A percentile compares a stretch with the other conserved stretches of the same genome.
These are phyloP conservation scores for Fusarium xyrophilum DNA, from an alignment of 2,329 filamentous ascomycete genomes.

Conservation along the genomic window DNA sequence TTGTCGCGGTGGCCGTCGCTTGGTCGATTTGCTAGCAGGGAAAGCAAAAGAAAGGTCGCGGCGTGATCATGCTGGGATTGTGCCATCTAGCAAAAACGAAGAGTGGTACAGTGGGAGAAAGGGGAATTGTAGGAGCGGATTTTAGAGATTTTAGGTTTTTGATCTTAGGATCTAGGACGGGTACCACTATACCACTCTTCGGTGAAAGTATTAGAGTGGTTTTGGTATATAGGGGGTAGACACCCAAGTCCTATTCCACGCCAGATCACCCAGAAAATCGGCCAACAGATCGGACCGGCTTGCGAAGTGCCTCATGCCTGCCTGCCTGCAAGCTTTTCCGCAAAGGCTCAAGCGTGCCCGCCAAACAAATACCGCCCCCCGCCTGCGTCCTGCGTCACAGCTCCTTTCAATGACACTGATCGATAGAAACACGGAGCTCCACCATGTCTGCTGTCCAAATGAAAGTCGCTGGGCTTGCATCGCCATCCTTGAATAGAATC, in stretches of 20 bases:
- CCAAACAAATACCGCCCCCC: neutral
- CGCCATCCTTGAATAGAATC: too few relatives aligned
- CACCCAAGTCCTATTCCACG: neutral
- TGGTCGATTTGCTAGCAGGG: neutral
- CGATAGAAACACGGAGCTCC: neutral
- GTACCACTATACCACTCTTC: conserved; percentile 6
- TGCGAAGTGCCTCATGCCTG: neutral
- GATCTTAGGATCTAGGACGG: neutral
- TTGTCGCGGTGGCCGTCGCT: neutral
- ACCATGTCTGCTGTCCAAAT: neutral
- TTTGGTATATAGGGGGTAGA: neutral
- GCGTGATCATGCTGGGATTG: neutral
- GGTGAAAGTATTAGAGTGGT: neutral
- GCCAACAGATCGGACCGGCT: neutral
- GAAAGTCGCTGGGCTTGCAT: neutral
- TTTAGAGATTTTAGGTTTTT: neutral
- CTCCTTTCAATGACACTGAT: too few relatives aligned
- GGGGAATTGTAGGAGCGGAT: neutral
- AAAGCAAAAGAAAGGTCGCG: neutral
- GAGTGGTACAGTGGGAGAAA: neutral
- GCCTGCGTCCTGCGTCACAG: neutral
- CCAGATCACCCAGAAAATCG: neutral
- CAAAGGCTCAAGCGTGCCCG: rapidly evolving
- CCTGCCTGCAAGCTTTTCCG: neutral
- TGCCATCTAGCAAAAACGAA: neutral